Evolutionary conservation across 179 eudicot genomes (phyloP), one percentile per base, ranked within the genome.

Genomic region (Beta macrorhiza): DNA sequence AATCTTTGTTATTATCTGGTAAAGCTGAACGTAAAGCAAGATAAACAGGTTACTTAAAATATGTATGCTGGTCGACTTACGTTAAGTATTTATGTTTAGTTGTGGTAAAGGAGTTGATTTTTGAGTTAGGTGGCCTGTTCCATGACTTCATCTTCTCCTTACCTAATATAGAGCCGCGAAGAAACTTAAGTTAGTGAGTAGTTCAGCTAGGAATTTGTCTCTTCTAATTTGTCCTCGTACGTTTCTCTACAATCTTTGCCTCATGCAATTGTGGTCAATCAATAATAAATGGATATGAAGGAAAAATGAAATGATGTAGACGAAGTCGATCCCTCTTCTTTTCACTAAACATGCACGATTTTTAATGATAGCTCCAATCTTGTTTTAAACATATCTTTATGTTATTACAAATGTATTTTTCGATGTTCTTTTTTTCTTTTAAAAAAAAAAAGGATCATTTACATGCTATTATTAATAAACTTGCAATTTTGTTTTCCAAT

Each of bases 71-170:
- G 64, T 77, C 63, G 78, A 80, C 69, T 77, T 80, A 0, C 20
- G 20, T 15, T 20, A 25, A n/a, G 19, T 16, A 32, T 13, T 70
- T 63, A 17, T 20, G 58, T 71, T 62, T 8, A 44, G n/a, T 73
- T 63, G n/a, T 78, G 49, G 7, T 72, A 52, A 16, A 68, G 32
- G 8, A 75, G 4, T 47, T 16, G 16, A 32, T 13, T 16, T 29
- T 51, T 29, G 45, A 51, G 75, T 84, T 81, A 81, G 87, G 84
- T 84, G 64, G 77, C 17, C 86, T 55, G 73, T 72, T 72, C 73
- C 79, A 67, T 75, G 64, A 9, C 11, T 7, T 49, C 53, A 5
- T 49, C 9, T 67, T 72, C 10, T 13, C 17, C 32, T 42, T 67
- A 84, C 87, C 87, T 81, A 84, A 75, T 61, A 81, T 71, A 47